Evolutionary conservation across 1,284 basidiomycete species (phyloP).

Genomic region (Apiotrichum gamsii): DNA sequence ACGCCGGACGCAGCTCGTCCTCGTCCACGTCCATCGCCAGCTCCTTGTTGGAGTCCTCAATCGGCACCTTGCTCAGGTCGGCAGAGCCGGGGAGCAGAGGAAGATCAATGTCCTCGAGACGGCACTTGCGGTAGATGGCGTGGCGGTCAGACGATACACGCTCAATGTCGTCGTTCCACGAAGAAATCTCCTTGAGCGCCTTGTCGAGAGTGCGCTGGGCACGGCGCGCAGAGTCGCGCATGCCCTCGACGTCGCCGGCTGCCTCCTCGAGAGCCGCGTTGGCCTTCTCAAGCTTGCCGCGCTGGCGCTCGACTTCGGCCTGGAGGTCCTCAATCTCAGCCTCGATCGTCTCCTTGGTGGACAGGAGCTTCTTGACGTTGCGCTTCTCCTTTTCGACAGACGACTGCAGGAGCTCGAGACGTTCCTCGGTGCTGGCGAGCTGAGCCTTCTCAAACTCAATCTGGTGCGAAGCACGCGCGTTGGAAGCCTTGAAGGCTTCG

Average conservation of each 20-base stretch:
- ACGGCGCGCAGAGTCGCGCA: constrained; percentile 64
- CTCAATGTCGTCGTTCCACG: constrained; percentile 90
- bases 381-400: constrained; percentile 56
- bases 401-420: constrained; percentile 56
- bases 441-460: constrained; percentile 72
- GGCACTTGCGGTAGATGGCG: constrained; percentile 80
- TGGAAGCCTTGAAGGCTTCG: constrained; percentile 77
- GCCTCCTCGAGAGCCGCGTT: constrained; percentile 53
- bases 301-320: constrained; percentile 56
- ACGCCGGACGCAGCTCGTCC: constrained; percentile 62
- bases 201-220: constrained; percentile 73
- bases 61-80: constrained; percentile 70
- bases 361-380: constrained; percentile 54
- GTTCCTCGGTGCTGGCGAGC: constrained; percentile 58
- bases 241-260: constrained; percentile 57
- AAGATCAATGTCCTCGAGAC: constrained; percentile 84
- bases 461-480: constrained; percentile 78
- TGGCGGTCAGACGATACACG: constrained; percentile 80
- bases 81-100: constrained; percentile 64
- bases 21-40: constrained; percentile 74
- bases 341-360: constrained; percentile 57
- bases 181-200: constrained; percentile 80
- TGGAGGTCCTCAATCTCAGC: constrained; percentile 62
- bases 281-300: constrained; percentile 55
- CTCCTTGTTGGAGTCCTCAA: constrained; percentile 73